These are phyloP conservation scores for Sugiyamaella paludigena DNA, from an alignment of 1,139 yeast species.

Conservation along the genomic window DNA sequence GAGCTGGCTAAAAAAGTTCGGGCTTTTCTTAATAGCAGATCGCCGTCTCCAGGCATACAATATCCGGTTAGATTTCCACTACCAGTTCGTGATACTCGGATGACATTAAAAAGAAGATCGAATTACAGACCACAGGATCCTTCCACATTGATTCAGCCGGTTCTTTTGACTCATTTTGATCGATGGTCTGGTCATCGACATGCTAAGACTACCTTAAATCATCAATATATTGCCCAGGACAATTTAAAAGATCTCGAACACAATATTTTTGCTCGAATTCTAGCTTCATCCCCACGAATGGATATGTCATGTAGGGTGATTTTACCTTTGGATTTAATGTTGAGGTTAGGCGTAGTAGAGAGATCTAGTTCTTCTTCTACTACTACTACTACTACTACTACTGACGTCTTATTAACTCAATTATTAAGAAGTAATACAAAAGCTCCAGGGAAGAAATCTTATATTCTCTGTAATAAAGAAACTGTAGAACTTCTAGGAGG, in stretches of 20 bases:
- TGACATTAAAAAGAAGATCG: slow-evolving; percentile 3
- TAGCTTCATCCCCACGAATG: slow-evolving; percentile 33
- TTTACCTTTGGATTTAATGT: slow-evolving; percentile 31
- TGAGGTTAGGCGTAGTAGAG: slow-evolving; percentile 28
- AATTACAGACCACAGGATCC: slow-evolving; percentile 13
- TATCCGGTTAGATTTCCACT: slow-evolving; percentile 2
- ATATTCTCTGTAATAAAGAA: slow-evolving; percentile 14
- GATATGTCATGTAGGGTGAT: slow-evolving; percentile 28
- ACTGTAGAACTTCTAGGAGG: slow-evolving; percentile 12
- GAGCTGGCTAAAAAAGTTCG: slow-evolving; percentile 9
- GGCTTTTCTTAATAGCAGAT: background rate
- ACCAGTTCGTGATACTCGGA: background rate
- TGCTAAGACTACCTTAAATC: slow-evolving; percentile 10
- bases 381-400: slow-evolving; percentile 12
- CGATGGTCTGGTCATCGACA: slow-evolving; percentile 25
- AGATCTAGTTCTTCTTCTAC: slow-evolving; percentile 4
- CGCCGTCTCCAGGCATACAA: background rate
- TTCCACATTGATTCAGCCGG: slow-evolving; percentile 18
- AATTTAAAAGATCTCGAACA: slow-evolving; percentile 12
- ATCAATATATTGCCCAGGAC: slow-evolving; percentile 10
- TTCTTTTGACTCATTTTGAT: slow-evolving; percentile 23
- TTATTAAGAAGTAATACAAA: slow-evolving; percentile 3
- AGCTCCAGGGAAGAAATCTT: slow-evolving; percentile 17
- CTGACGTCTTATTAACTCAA: slow-evolving; percentile 11
- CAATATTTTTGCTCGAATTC: slow-evolving; percentile 32